Evolutionary conservation across 352 stramenopile species (phyloP), one percentile per base, ranked within the genome.

Genomic region (Phytophthora capsici): DNA sequence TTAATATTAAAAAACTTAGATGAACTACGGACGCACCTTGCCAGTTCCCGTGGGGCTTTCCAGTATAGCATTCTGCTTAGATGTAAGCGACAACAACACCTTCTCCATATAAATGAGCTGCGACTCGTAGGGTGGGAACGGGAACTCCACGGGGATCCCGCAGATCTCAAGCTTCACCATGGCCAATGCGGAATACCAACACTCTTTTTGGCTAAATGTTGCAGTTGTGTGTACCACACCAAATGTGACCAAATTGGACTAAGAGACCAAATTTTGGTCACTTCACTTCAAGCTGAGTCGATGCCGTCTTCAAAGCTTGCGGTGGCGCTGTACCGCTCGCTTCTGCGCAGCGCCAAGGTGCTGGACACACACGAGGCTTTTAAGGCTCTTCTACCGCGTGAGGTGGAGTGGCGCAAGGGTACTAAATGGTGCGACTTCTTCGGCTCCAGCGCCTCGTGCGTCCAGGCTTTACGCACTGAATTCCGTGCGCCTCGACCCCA

Each of bases 21-120:
- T 1, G 30, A 34, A 34, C 16, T 26, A n/a, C 5, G 52, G 43
- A 20, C 57, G 20, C 22, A 95, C 87, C 78, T 99, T 99, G 50
- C 97, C 97, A 0, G 97, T 99, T 48, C 97, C 97, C 22, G 97
- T 99, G 34, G 97, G 97, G 66, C 88, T 98, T 80, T 99, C 97
- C 20, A 99, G 82, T 43, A 99, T 90, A 8, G 97, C 97, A 73
- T 99, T 98, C 71, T 98, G 87, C 57, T 90, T 94, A 50, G 71
- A 87, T 16, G 88, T 72, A 28, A 99, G 84, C 16, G 97, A 84
- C 56, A 93, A 64, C 22, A 99, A 73, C 0, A 99, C 97, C 51
- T 96, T 97, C 67, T 91, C 78, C 96, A 99, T 99, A 74, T 99
- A 99, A 1, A 98, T 89, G 43, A 98, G 71, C 86, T 99, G 97